Percentiles rank a stretch among this genome's conserved stretches.
phyloP scores from a whole-genome alignment of 2,329 filamentous ascomycete species.

The Dothistroma septosporum region DNA sequence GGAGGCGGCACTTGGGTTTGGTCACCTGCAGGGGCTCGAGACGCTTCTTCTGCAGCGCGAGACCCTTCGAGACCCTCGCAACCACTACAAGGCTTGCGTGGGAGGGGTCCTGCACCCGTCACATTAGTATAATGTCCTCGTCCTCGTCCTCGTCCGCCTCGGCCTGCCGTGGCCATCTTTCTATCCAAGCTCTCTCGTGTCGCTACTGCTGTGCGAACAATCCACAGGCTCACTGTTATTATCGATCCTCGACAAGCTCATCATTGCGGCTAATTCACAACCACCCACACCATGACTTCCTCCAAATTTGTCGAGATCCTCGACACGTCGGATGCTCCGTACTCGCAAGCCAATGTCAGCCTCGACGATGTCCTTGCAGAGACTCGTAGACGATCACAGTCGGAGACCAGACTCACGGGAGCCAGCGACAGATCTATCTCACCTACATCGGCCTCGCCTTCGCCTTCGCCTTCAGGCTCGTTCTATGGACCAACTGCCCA shows the following conservation, averaged over 20 bases:
- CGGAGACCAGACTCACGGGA: conserved; percentile 23
- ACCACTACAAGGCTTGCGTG: conserved; percentile 1
- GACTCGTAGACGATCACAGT: conserved; percentile 29
- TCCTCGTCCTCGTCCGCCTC: not conserved
- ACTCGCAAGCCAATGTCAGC: conserved; percentile 34
- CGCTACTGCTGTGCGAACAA: not conserved
- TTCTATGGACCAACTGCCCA: conserved; percentile 9
- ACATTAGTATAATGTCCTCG: conserved; percentile 5
- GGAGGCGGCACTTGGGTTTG: not conserved
- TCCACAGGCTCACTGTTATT: not conserved
- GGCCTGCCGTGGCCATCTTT: not conserved
- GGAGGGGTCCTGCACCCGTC: not conserved
- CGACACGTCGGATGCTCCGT: conserved; percentile 29
- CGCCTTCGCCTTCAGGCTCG: conserved; percentile 6
- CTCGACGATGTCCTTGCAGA: conserved; percentile 36
- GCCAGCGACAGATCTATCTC: conserved; percentile 17
- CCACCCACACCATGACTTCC: conserved; percentile 24
- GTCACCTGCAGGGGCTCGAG: conserved; percentile 9
- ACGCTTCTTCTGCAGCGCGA: conserved; percentile 3
- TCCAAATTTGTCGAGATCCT: conserved; percentile 38
- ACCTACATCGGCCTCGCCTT: conserved; percentile 10
- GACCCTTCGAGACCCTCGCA: conserved; percentile 5
- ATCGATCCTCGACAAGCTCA: not conserved
- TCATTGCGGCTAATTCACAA: not conserved
- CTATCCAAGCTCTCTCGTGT: not conserved